These are phyloP conservation scores for Nothophoma quercina DNA, from an alignment of 2,329 filamentous ascomycete species.

Conservation along the genomic window DNA sequence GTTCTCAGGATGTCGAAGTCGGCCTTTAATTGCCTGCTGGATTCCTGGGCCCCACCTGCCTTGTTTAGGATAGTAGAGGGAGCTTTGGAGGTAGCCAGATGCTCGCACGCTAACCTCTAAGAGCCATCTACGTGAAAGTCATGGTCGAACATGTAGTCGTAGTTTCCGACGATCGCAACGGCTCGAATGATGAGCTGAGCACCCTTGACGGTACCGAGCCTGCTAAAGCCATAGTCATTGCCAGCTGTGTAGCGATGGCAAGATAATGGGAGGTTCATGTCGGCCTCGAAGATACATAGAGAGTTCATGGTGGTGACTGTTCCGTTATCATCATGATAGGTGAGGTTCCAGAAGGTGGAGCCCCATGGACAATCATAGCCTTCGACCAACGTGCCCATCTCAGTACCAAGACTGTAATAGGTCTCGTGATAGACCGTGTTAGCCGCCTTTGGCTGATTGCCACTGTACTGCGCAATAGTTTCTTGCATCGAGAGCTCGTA, in stretches of 20 bases:
- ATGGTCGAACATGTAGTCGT: slow-evolving; percentile 50
- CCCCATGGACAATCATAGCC: slow-evolving; percentile 63
- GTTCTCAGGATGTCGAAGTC: slow-evolving; percentile 50
- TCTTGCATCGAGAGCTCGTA: slow-evolving; percentile 66
- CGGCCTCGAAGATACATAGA: slow-evolving; percentile 56
- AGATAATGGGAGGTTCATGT: slow-evolving; percentile 44
- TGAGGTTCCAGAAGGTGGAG: slow-evolving; percentile 59
- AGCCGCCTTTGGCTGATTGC: slow-evolving; percentile 53
- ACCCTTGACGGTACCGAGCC: slow-evolving; percentile 41
- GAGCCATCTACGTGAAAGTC: slow-evolving; percentile 42
- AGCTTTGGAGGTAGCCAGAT: slow-evolving; percentile 42
- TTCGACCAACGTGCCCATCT: slow-evolving; percentile 50
- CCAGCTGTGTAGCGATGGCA: slow-evolving; percentile 38
- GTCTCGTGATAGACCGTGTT: slow-evolving; percentile 58
- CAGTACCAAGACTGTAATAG: slow-evolving; percentile 58
- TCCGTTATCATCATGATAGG: slow-evolving; percentile 54
- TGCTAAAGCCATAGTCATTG: slow-evolving; percentile 34
- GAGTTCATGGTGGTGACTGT: slow-evolving; percentile 58
- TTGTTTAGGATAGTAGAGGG: slow-evolving; percentile 43
- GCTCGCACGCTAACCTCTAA: slow-evolving; percentile 46
- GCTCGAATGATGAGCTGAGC: slow-evolving; percentile 46
- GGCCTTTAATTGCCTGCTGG: slow-evolving; percentile 47
- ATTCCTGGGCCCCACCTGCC: slow-evolving; percentile 50
- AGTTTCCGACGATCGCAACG: slow-evolving; percentile 55
- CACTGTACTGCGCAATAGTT: slow-evolving; percentile 62